Conservation (phyloP, 306 rosid genomes). For the Nissolia schottii region DNA sequence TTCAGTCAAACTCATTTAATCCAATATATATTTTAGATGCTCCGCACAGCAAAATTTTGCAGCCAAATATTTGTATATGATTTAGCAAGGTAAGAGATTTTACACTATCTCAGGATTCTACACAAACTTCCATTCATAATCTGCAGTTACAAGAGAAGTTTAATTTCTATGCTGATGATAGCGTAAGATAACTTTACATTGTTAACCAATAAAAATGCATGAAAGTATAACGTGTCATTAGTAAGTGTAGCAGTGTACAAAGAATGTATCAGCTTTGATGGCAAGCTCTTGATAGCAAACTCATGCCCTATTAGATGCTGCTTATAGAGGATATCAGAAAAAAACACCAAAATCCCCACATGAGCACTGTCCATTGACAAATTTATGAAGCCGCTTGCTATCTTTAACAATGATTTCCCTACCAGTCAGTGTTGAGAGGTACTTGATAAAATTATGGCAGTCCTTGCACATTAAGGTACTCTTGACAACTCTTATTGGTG, state of each 20-base stretch:
- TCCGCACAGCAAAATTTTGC: neutral
- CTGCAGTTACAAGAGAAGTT: neutral
- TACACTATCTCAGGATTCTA: neutral
- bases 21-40: neutral
- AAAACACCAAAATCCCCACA: constrained; percentile 64
- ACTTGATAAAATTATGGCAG: constrained; percentile 67
- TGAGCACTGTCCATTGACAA: constrained; percentile 67
- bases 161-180: too few species aligned
- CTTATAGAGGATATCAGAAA: constrained; percentile 30
- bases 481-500: constrained; percentile 61
- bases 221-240: neutral
- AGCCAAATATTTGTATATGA: neutral
- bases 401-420: constrained; percentile 79
- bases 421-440: constrained; percentile 43
- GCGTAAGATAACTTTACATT: too few species aligned
- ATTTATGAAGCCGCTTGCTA: constrained; percentile 69
- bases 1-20: neutral
- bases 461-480: constrained; percentile 72
- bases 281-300: constrained; percentile 15
- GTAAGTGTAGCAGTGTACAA: constrained; percentile 10
- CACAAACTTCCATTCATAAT: neutral
- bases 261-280: constrained; percentile 10
- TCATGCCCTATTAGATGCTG: neutral
- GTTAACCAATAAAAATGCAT: too few species aligned
- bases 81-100: neutral